These are phyloP conservation scores for Avicennia marina DNA, from an alignment of 257 asterid species.

Conservation along the genomic window DNA sequence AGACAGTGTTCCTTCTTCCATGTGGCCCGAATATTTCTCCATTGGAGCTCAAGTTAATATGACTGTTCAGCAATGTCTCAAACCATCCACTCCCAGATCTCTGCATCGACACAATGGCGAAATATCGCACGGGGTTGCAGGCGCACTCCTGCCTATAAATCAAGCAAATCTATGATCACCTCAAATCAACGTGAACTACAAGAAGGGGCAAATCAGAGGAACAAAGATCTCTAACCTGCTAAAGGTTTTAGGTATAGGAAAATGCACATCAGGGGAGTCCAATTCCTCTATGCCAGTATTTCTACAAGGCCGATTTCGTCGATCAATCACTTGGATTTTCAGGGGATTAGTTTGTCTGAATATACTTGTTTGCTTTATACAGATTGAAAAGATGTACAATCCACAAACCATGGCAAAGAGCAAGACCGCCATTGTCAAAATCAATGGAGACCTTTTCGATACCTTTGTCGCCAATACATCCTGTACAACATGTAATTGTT, in stretches of 20 bases:
- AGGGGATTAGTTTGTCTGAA: slow-evolving; percentile 26
- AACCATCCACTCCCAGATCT: slow-evolving; percentile 97
- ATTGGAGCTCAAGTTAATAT: slow-evolving; percentile 68
- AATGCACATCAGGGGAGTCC: slow-evolving; percentile 52
- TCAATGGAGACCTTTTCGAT: slow-evolving; percentile 48
- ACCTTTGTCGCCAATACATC: slow-evolving; percentile 33
- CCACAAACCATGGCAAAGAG: slow-evolving; percentile 48
- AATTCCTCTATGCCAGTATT: slow-evolving; percentile 21
- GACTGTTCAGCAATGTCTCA: slow-evolving; percentile 78
- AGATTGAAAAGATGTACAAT: slow-evolving; percentile 44
- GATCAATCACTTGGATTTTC: slow-evolving; percentile 26
- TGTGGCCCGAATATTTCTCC: slow-evolving; percentile 65
- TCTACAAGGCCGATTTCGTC: slow-evolving; percentile 25
- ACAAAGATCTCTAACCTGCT: slow-evolving; percentile 39
- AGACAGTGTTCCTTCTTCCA: slow-evolving; percentile 46
- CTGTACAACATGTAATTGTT: slow-evolving; percentile 21
- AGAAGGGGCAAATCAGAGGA: not conserved
- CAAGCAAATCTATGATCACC: slow-evolving; percentile 1
- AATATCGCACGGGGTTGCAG: slow-evolving; percentile 71
- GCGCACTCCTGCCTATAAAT: slow-evolving; percentile 64
- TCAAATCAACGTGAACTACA: not conserved
- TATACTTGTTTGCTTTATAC: slow-evolving; percentile 33
- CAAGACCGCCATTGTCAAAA: slow-evolving; percentile 7
- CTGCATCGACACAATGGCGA: slow-evolving; percentile 75
- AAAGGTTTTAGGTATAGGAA: slow-evolving; percentile 62